These are phyloP conservation scores for Cadophora luteo-olivacea DNA, from an alignment of 2,329 filamentous ascomycete species.

Conservation along the genomic window DNA sequence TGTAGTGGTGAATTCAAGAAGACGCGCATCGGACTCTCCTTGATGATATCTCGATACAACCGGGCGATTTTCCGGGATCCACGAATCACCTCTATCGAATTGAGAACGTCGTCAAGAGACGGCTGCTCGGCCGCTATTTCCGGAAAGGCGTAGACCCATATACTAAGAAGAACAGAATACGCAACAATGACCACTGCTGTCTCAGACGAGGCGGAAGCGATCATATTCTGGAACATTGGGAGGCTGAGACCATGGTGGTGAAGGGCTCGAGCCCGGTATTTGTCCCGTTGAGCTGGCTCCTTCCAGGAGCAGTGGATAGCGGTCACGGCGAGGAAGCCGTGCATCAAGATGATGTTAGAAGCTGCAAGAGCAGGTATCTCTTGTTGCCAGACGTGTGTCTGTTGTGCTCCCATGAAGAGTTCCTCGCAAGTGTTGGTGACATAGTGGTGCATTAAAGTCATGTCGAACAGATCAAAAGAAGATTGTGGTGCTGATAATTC, in stretches of 20 bases:
- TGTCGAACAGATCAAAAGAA: neutral
- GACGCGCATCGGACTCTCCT: neutral
- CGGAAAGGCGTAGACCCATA: neutral
- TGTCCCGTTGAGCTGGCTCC: neutral
- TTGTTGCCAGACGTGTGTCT: neutral
- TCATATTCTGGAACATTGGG: neutral
- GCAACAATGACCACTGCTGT: neutral
- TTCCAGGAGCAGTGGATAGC: neutral
- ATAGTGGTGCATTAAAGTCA: neutral
- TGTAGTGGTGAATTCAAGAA: neutral
- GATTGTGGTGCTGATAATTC: neutral
- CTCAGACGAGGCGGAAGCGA: neutral
- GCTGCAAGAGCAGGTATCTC: neutral
- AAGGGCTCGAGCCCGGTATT: neutral
- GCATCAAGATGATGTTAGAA: neutral
- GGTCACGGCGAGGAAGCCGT: neutral
- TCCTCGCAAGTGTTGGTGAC: neutral
- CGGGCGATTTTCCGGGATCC: neutral
- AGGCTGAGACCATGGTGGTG: neutral
- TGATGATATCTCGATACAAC: neutral
- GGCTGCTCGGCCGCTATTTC: neutral
- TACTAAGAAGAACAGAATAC: neutral
- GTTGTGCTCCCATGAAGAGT: neutral
- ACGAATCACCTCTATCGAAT: neutral
- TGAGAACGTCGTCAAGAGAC: neutral